Evolutionary conservation across 306 rosid species (phyloP).

Genomic region (Castanopsis chinensis): DNA sequence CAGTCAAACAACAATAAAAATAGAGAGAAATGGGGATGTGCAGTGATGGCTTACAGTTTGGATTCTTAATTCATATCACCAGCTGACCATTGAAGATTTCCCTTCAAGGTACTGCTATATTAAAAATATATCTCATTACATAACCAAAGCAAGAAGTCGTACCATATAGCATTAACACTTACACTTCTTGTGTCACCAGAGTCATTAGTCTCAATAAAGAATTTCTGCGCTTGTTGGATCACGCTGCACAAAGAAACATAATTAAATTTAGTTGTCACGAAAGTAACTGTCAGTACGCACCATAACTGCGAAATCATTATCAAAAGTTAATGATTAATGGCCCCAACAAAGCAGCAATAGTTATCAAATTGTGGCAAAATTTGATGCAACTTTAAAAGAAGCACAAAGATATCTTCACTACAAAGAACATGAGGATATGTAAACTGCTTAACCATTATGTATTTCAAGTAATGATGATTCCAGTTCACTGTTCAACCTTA

Average conservation of each 20-base stretch:
- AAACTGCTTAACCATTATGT: background rate
- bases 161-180: slow-evolving; percentile 24
- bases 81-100: background rate
- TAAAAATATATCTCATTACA: slow-evolving; percentile 4
- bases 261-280: slow-evolving; percentile 14
- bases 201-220: slow-evolving; percentile 58
- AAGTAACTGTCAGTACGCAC: slow-evolving; percentile 21
- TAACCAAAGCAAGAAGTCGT: background rate
- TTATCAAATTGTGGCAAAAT: background rate
- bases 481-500: background rate
- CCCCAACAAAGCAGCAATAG: background rate
- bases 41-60: background rate
- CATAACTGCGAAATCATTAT: slow-evolving; percentile 14
- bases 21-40: background rate
- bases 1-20: background rate
- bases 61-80: slow-evolving; percentile 11
- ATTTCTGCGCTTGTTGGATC: slow-evolving; percentile 80
- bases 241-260: slow-evolving; percentile 50
- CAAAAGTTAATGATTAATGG: background rate
- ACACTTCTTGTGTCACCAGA: slow-evolving; percentile 77
- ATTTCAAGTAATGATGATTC: background rate
- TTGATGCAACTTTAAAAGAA: background rate
- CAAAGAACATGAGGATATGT: background rate
- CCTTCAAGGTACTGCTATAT: slow-evolving; percentile 8
- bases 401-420: background rate